Conservation (phyloP, 305 asterid genomes). For the Fraxinus nigra region DNA sequence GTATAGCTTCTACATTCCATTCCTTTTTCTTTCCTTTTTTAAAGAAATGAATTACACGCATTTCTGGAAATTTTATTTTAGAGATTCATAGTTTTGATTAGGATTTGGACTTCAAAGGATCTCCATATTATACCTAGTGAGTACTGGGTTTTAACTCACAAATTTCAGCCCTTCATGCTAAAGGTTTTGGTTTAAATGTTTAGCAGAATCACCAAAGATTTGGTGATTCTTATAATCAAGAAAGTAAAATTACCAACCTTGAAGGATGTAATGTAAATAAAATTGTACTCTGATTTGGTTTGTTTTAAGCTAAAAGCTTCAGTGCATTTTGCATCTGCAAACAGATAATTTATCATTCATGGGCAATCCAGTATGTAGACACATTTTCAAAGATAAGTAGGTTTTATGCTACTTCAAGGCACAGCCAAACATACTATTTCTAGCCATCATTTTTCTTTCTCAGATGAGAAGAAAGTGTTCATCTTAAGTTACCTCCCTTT, state of each 20-base stretch:
- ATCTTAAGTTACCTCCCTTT: not conserved
- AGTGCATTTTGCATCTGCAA: not conserved
- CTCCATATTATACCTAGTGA: not conserved
- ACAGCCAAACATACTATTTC: not conserved
- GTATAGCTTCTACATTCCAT: conserved; percentile 25
- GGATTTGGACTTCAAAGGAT: not conserved
- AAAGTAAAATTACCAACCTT: not conserved
- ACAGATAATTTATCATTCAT: not conserved
- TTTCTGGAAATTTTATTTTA: not conserved
- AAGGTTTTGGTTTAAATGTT: not conserved
- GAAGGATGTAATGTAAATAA: not conserved
- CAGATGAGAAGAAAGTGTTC: not conserved
- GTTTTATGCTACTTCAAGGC: not conserved
- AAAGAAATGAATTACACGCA: not conserved
- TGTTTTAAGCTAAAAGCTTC: not conserved
- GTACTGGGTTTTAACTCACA: not conserved
- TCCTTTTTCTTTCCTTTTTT: not conserved
- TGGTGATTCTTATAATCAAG: not conserved
- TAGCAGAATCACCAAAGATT: not conserved
- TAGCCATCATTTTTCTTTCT: not conserved
- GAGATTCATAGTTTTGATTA: not conserved
- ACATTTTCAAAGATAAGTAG: not conserved
- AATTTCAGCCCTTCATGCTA: not conserved
- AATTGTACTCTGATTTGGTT: not conserved
- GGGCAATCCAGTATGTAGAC: not conserved